Conservation (phyloP, 257 asterid genomes). For the Solanum etuberosum region DNA sequence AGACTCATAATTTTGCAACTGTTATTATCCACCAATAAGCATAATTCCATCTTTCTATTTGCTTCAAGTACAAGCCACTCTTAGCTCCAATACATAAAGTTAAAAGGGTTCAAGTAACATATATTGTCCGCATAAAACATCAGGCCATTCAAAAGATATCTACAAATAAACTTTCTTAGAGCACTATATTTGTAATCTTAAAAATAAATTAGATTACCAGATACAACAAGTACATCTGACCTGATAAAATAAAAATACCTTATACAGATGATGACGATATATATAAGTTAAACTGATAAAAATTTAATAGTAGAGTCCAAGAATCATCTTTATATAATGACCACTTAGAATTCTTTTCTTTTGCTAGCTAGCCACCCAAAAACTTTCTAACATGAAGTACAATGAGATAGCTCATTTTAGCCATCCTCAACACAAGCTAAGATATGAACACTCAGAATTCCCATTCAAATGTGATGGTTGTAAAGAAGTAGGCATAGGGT, state of each 20-base stretch:
- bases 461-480: conserved; percentile 99
- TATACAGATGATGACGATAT: neutral
- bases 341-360: neutral
- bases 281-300: neutral
- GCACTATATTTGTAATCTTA: neutral
- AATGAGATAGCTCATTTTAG: conserved; percentile 63
- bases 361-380: neutral
- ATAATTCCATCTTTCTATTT: conserved; percentile 25
- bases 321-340: conserved; percentile 1
- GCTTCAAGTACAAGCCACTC: conserved; percentile 57
- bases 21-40: conserved; percentile 20
- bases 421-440: conserved; percentile 79
- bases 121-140: neutral
- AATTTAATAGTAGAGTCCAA: neutral
- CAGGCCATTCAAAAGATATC: neutral
- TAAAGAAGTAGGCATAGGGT: conserved; percentile 87
- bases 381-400: conserved; percentile 44
- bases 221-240: too few species aligned
- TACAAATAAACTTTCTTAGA: neutral
- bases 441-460: conserved; percentile 48
- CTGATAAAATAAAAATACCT: neutral
- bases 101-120: neutral
- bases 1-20: conserved; percentile 6
- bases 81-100: neutral
- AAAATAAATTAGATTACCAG: too few species aligned